Percentiles rank a stretch among this genome's conserved stretches.
Conservation (phyloP, 129 eudicot species). For the Deinandra increscens region DNA sequence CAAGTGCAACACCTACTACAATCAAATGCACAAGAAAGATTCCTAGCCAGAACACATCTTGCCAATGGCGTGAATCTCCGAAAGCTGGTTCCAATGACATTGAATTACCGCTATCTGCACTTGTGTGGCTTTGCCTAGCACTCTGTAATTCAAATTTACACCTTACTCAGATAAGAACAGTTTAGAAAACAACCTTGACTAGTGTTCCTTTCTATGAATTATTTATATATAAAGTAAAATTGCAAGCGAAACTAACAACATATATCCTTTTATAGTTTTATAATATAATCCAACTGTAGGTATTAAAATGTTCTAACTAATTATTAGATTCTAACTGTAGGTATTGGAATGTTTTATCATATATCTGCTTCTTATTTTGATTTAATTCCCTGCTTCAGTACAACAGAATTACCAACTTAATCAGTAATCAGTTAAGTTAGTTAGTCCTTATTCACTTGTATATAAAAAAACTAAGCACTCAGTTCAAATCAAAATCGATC, state of each 20-base stretch:
- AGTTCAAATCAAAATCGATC: too few species aligned
- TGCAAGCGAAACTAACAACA: background rate
- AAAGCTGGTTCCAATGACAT: constrained; percentile 40
- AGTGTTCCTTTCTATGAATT: too few species aligned
- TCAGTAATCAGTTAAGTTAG: too few species aligned
- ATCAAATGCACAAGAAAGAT: constrained; percentile 64
- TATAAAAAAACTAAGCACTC: too few species aligned
- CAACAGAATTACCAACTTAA: too few species aligned
- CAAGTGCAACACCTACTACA: constrained; percentile 64
- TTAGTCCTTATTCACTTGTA: too few species aligned
- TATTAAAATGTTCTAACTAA: background rate
- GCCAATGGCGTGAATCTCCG: constrained; percentile 75
- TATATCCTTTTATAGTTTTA: background rate
- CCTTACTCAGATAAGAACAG: too few species aligned
- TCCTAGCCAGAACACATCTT: constrained; percentile 83
- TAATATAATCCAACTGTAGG: too few species aligned
- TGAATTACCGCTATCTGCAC: constrained; percentile 37
- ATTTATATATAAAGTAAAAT: background rate
- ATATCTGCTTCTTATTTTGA: too few species aligned
- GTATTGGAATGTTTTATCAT: background rate
- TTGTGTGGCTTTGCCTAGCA: constrained; percentile 17
- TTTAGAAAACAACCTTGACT: too few species aligned
- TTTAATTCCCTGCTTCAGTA: too few species aligned
- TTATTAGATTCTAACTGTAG: background rate
- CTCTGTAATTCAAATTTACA: too few species aligned